These are phyloP conservation scores for Trifolium subterraneum DNA, from an alignment of 306 rosid genomes.

Conservation along the genomic window DNA sequence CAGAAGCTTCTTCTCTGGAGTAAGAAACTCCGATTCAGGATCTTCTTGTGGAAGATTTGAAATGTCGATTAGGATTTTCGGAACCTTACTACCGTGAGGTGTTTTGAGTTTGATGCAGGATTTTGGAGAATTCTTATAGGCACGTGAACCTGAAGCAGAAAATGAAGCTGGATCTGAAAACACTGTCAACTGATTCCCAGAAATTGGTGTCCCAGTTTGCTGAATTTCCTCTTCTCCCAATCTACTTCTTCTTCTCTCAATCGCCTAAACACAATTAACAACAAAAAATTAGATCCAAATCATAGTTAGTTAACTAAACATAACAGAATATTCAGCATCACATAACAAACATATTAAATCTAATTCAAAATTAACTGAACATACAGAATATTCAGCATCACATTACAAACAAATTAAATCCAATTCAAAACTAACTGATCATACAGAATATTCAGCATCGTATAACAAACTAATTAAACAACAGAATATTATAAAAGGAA, in stretches of 20 bases:
- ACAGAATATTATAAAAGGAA: neutral
- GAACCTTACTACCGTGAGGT: constrained; percentile 37
- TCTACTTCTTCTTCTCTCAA: constrained; percentile 74
- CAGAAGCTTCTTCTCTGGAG: constrained; percentile 82
- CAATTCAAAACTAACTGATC: neutral
- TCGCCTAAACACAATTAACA: constrained; percentile 55
- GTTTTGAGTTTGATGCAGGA: constrained; percentile 34
- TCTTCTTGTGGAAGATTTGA: constrained; percentile 39
- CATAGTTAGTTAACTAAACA: too few relatives aligned
- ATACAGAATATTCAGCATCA: too few relatives aligned
- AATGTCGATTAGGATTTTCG: constrained; percentile 51
- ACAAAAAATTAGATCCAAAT: neutral
- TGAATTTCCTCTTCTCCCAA: constrained; percentile 53
- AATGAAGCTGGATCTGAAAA: constrained; percentile 28
- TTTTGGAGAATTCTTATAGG: constrained; percentile 38
- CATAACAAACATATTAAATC: too few relatives aligned
- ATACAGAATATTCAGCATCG: neutral
- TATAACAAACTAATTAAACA: neutral
- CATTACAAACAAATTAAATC: neutral
- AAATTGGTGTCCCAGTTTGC: constrained; percentile 40
- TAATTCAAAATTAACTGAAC: too few relatives aligned
- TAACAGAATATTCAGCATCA: too few relatives aligned
- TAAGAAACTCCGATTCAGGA: constrained; percentile 57
- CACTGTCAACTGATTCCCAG: constrained; percentile 32
- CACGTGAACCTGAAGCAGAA: constrained; percentile 22